Percentiles rank a stretch among this genome's conserved stretches.
These are phyloP conservation scores for Ceratobasidium sp. DNA, from an alignment of 1,284 basidiomycete genomes.

Conservation along the genomic window DNA sequence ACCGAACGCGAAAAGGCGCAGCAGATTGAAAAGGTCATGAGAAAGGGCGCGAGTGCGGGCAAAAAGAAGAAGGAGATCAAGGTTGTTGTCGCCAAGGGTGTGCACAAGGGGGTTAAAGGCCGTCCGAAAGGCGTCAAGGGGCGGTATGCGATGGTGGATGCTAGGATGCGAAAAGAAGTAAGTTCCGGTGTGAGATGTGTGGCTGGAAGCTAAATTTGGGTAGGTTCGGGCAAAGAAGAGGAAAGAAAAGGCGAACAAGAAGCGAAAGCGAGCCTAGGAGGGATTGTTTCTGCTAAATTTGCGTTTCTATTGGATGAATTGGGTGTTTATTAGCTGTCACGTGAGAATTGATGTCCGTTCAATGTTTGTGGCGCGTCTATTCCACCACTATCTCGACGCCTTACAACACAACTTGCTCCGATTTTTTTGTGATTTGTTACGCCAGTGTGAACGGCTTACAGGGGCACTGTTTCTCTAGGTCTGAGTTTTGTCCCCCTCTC, in stretches of 20 bases:
- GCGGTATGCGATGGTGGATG: conserved; percentile 89
- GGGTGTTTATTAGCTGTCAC: no score
- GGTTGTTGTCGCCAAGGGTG: conserved; percentile 91
- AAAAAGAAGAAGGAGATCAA: conserved; percentile 80
- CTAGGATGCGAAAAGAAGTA: conserved; percentile 85
- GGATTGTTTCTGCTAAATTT: not conserved
- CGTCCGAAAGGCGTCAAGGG: conserved; percentile 97
- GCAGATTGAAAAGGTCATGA: conserved; percentile 90
- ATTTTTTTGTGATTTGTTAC: no score
- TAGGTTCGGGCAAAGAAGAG: conserved; percentile 75
- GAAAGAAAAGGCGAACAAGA: conserved; percentile 68
- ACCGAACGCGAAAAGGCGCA: conserved; percentile 94
- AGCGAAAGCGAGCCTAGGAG: conserved; percentile 50
- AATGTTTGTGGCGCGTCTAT: no score
- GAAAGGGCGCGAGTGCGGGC: conserved; percentile 70
- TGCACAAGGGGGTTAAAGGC: conserved; percentile 86
- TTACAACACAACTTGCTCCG: no score
- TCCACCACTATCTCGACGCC: no score
- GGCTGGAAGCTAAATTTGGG: not conserved
- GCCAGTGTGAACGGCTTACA: no score
- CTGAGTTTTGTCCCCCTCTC: no score
- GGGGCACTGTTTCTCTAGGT: no score
- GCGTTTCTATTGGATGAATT: not conserved
- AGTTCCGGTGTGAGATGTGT: conserved; percentile 40
- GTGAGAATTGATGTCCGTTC: no score